Conservation (phyloP, 495 filamentous ascomycete species). For the Aspergillus wentii region DNA sequence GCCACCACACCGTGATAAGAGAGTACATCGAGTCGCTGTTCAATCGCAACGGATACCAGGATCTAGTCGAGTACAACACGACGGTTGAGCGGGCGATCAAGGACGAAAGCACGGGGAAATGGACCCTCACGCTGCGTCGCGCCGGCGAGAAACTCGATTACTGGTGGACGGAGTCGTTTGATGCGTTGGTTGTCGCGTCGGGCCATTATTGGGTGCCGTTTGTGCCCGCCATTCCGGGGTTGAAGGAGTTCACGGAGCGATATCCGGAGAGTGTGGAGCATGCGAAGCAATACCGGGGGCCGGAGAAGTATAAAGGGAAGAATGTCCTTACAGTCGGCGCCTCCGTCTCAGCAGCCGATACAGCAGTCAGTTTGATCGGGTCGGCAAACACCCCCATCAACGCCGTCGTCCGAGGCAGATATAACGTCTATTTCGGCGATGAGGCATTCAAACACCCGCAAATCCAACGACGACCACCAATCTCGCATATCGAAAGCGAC, state of each 20-base stretch:
- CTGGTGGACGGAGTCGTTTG: conserved; percentile 46
- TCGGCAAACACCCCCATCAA: conserved; percentile 29
- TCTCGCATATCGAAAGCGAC: conserved; percentile 37
- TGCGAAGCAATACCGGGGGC: conserved; percentile 36
- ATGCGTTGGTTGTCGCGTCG: conserved; percentile 75
- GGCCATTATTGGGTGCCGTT: conserved; percentile 75
- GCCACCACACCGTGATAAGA: conserved; percentile 32
- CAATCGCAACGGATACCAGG: conserved; percentile 25
- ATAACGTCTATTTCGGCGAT: conserved; percentile 48
- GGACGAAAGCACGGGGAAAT: conserved; percentile 19
- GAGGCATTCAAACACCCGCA: conserved; percentile 46
- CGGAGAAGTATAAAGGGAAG: conserved; percentile 35
- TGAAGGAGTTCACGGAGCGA: conserved; percentile 28
- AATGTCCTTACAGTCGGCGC: conserved; percentile 38
- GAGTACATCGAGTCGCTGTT: conserved; percentile 36
- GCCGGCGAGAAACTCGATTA: conserved; percentile 26
- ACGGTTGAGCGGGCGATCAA: conserved; percentile 38
- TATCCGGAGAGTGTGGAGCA: conserved; percentile 34
- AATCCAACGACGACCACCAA: conserved; percentile 38
- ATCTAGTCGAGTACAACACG: conserved; percentile 35
- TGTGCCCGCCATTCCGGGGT: conserved; percentile 54
- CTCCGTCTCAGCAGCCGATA: conserved; percentile 41
- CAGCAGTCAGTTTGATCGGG: conserved; percentile 29
- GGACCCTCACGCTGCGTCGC: conserved; percentile 32
- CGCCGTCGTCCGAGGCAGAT: conserved; percentile 33